These are phyloP conservation scores for Pythium pyrilobum DNA, from an alignment of 352 stramenopile genomes.

Conservation along the genomic window DNA sequence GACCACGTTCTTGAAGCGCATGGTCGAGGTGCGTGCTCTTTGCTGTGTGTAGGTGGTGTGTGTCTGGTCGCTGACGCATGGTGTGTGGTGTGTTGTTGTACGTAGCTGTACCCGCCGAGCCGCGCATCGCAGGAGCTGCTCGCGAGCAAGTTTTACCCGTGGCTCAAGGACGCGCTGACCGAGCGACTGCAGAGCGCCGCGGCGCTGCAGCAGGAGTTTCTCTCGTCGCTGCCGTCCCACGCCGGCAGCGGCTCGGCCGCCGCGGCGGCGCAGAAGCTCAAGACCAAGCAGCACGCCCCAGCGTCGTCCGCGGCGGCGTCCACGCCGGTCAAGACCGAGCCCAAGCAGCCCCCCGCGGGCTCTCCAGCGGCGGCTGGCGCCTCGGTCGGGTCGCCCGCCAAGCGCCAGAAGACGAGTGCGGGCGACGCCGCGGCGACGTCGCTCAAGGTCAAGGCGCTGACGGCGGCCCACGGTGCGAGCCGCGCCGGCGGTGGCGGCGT, in stretches of 20 bases:
- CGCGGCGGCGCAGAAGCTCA: slow-evolving; percentile 25
- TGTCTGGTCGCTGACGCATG: too few species aligned
- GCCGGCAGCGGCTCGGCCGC: slow-evolving; percentile 8
- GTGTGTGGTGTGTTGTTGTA: background rate
- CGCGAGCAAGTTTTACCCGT: slow-evolving; percentile 85
- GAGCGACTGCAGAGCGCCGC: slow-evolving; percentile 69
- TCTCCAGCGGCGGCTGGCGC: background rate
- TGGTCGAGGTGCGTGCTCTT: slow-evolving; percentile 51
- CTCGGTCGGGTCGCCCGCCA: slow-evolving; percentile 3
- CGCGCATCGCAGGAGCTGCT: slow-evolving; percentile 63
- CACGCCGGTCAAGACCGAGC: slow-evolving; percentile 16
- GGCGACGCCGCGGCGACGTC: background rate
- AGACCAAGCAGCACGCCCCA: slow-evolving; percentile 24
- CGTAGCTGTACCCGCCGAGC: slow-evolving; percentile 73
- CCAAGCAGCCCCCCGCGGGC: slow-evolving; percentile 3
- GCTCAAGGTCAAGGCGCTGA: slow-evolving; percentile 13
- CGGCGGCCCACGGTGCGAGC: background rate
- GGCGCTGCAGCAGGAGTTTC: slow-evolving; percentile 53
- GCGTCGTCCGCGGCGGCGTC: background rate
- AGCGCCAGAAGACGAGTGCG: slow-evolving; percentile 13
- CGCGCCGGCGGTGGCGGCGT: slow-evolving; percentile 22
- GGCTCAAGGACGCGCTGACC: slow-evolving; percentile 83
- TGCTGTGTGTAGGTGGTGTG: background rate
- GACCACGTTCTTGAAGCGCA: slow-evolving; percentile 61
- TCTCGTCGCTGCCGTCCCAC: slow-evolving; percentile 15